Evolutionary conservation across 1,284 basidiomycete species (phyloP).

Genomic region (Pseudomicrostroma phylloplanum): DNA sequence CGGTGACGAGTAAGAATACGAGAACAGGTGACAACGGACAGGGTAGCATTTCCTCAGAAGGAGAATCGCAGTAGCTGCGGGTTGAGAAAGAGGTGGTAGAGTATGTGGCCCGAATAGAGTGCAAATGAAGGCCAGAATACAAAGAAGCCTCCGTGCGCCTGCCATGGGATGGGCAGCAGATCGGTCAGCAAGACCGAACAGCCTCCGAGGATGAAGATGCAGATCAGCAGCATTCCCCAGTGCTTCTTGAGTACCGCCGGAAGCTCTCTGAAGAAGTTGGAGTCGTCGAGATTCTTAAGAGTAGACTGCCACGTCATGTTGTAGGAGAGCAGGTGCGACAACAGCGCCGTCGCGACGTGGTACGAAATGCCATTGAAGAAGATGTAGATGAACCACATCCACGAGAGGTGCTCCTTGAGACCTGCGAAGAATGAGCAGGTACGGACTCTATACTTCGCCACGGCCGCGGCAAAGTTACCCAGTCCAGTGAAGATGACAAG

Average conservation of each 20-base stretch:
- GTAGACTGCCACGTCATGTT: conserved; percentile 66
- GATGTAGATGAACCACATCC: conserved; percentile 61
- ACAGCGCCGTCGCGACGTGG: conserved; percentile 62
- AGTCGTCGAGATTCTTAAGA: conserved; percentile 28
- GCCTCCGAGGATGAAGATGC: conserved; percentile 54
- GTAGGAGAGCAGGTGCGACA: conserved; percentile 75
- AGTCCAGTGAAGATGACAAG: conserved; percentile 68
- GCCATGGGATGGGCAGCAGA: conserved; percentile 61
- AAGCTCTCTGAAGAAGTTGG: conserved; percentile 78
- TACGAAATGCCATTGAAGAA: conserved; percentile 24
- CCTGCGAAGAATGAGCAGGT: conserved; percentile 59
- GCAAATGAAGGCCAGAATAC: not conserved
- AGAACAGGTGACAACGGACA: no score
- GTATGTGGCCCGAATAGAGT: conserved; percentile 16
- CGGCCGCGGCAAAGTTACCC: conserved; percentile 65
- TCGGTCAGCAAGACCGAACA: conserved; percentile 60
- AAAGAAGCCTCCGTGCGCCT: conserved; percentile 37
- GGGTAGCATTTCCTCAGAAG: conserved; percentile 14
- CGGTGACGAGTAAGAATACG: no score
- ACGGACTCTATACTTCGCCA: conserved; percentile 70
- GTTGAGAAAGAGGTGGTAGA: conserved; percentile 33
- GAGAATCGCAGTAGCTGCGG: conserved; percentile 32
- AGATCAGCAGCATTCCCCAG: conserved; percentile 57
- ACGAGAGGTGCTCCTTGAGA: conserved; percentile 64
- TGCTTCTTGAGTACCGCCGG: conserved; percentile 60